A percentile compares a stretch with the other conserved stretches of the same genome.
These are phyloP conservation scores for Dorcoceras hygrometricum DNA, from an alignment of 257 asterid species.

Conservation along the genomic window DNA sequence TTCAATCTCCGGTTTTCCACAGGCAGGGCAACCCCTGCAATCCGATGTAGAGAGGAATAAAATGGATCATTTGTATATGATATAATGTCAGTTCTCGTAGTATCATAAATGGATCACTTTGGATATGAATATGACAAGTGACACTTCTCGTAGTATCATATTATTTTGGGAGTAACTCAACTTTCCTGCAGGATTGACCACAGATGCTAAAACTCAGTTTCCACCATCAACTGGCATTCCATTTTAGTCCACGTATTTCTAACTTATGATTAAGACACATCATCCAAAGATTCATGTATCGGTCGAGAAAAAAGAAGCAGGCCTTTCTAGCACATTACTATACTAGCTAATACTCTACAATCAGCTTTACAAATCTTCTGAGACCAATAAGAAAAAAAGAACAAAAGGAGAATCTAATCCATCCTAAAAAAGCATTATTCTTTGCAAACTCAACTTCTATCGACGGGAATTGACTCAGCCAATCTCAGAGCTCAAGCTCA, in stretches of 20 bases:
- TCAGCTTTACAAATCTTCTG: not conserved
- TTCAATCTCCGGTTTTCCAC: constrained; percentile 73
- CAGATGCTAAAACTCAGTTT: not conserved
- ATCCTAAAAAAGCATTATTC: not conserved
- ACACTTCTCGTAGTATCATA: not conserved
- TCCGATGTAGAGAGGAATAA: not conserved
- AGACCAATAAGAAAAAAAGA: not conserved
- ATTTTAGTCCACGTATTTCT: not conserved
- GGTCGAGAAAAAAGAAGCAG: not conserved
- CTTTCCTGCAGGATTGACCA: not conserved
- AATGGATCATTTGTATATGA: not conserved
- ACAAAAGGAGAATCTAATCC: not conserved
- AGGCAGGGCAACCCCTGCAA: constrained; percentile 71
- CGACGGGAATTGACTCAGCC: not conserved
- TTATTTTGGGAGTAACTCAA: not conserved
- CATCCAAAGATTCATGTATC: not conserved
- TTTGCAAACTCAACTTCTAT: not conserved
- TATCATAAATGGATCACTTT: not conserved
- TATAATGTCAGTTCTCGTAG: not conserved
- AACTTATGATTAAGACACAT: not conserved
- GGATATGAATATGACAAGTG: constrained; percentile 3
- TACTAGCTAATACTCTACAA: no score
- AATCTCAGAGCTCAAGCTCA: not conserved
- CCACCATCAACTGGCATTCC: not conserved
- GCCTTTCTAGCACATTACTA: not conserved